A percentile compares a stretch with the other conserved stretches of the same genome.
These are phyloP conservation scores for Botrytis porri DNA, from an alignment of 2,329 filamentous ascomycete genomes.

Conservation along the genomic window DNA sequence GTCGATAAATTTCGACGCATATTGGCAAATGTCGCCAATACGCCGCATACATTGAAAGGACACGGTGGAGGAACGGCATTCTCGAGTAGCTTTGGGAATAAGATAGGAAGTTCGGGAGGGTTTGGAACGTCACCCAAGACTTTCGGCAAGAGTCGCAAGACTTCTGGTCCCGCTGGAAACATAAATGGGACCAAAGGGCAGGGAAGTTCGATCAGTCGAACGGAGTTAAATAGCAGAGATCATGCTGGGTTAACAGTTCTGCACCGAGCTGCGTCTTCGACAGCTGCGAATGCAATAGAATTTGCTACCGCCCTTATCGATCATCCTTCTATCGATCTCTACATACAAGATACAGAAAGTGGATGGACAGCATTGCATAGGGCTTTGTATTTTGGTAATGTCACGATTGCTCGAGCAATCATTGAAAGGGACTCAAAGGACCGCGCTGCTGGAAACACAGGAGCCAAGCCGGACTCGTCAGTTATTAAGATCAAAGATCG, in stretches of 20 bases:
- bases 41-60: conserved; percentile 53
- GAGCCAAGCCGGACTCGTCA: conserved; percentile 60
- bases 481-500: conserved; percentile 94
- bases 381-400: conserved; percentile 85
- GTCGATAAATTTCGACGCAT: conserved; percentile 90
- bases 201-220: conserved; percentile 45
- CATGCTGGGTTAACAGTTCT: conserved; percentile 77
- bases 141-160: conserved; percentile 50
- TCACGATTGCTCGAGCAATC: conserved; percentile 78
- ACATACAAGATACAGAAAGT: conserved; percentile 83
- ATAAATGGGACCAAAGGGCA: conserved; percentile 46
- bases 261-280: conserved; percentile 78
- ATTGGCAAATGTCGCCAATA: conserved; percentile 67
- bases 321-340: conserved; percentile 79
- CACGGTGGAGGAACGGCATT: conserved; percentile 43
- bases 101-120: conserved; percentile 36
- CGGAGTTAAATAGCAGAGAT: conserved; percentile 84
- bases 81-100: conserved; percentile 43
- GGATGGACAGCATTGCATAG: conserved; percentile 95
- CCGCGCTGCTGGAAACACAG: conserved; percentile 45
- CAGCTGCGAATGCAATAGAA: conserved; percentile 61
- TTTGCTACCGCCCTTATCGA: conserved; percentile 80
- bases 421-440: conserved; percentile 67
- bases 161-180: conserved; percentile 49
- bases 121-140: conserved; percentile 50